Evolutionary conservation across 768 basidiomycete species (phyloP).

Genomic region (Tubosaeta sp.): DNA sequence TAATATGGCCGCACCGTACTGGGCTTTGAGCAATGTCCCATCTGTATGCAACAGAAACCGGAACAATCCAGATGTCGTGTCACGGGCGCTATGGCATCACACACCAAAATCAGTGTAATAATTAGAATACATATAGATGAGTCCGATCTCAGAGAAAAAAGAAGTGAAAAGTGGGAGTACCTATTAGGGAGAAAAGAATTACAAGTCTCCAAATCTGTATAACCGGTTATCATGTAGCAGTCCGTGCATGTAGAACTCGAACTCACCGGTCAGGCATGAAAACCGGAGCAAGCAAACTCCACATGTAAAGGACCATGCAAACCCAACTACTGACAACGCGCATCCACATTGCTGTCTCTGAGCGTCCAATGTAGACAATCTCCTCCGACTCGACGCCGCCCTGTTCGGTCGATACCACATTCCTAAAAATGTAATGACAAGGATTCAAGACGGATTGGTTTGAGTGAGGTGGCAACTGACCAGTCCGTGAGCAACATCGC

Average conservation of each 20-base stretch:
- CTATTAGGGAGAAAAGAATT: not conserved
- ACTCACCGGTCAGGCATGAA: slow-evolving; percentile 85
- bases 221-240: slow-evolving; percentile 1
- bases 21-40: too few species aligned
- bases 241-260: not conserved
- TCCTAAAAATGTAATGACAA: slow-evolving; percentile 42
- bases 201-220: slow-evolving; percentile 26
- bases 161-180: too few species aligned
- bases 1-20: too few species aligned
- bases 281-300: slow-evolving; percentile 86
- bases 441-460: not conserved
- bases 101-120: not conserved
- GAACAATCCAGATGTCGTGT: too few species aligned
- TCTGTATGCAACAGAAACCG: too few species aligned
- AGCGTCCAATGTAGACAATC: slow-evolving; percentile 90
- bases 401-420: slow-evolving; percentile 59
- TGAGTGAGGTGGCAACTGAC: slow-evolving; percentile 45
- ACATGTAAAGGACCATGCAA: slow-evolving; percentile 79
- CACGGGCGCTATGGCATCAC: not conserved
- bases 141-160: not conserved
- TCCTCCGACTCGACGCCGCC: slow-evolving; percentile 50
- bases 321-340: slow-evolving; percentile 94
- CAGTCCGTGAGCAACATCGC: slow-evolving; percentile 97
- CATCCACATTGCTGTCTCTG: slow-evolving; percentile 99
- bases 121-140: not conserved